Conservation (phyloP, 208 protist genomes). For the Crithidia sp. region DNA sequence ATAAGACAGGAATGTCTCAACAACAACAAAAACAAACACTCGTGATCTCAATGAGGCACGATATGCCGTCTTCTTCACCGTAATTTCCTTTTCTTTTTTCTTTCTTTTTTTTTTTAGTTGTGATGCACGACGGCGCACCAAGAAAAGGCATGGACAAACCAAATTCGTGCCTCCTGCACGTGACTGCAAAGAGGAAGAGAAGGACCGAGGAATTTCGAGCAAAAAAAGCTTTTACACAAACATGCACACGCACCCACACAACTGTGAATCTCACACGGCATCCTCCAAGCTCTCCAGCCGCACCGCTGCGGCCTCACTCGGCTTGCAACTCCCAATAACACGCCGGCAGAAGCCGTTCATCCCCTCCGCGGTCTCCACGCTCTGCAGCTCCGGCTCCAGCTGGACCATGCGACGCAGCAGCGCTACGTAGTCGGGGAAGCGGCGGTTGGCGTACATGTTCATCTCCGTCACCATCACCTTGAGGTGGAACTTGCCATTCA, state of each 20-base stretch:
- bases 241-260: too few relatives aligned
- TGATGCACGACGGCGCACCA: too few relatives aligned
- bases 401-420: conserved; percentile 40
- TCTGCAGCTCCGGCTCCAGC: conserved; percentile 44
- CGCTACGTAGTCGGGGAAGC: conserved; percentile 50
- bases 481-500: conserved; percentile 59
- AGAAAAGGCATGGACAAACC: too few relatives aligned
- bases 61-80: background rate
- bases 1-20: too few relatives aligned
- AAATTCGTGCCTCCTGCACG: too few relatives aligned
- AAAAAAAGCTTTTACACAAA: too few relatives aligned
- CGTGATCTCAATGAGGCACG: too few relatives aligned
- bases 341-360: conserved; percentile 45
- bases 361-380: conserved; percentile 63
- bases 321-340: conserved; percentile 14
- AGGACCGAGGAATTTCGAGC: too few relatives aligned
- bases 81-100: background rate
- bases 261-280: background rate
- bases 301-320: background rate
- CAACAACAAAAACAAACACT: too few relatives aligned
- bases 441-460: conserved; percentile 63
- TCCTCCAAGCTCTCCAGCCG: conserved; percentile 19
- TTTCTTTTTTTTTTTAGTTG: background rate
- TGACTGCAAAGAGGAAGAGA: too few relatives aligned
- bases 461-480: conserved; percentile 66